A percentile compares a stretch with the other conserved stretches of the same genome.
These are phyloP conservation scores for Suillus paluster DNA, from an alignment of 768 basidiomycete genomes.

Conservation along the genomic window DNA sequence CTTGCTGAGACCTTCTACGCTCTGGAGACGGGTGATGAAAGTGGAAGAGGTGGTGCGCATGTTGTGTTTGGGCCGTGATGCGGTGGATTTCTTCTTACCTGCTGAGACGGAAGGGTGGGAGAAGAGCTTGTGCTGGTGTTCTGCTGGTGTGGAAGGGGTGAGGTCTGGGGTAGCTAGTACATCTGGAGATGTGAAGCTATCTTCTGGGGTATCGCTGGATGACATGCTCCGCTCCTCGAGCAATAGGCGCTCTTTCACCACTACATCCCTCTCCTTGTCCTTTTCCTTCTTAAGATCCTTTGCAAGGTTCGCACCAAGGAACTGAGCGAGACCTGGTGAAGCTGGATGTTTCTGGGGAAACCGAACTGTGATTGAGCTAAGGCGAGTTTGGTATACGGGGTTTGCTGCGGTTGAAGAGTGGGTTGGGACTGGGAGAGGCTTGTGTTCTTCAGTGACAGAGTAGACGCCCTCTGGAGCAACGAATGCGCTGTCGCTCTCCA, in stretches of 20 bases:
- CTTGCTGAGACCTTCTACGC: slow-evolving; percentile 74
- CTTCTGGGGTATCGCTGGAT: slow-evolving; percentile 81
- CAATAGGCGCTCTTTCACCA: slow-evolving; percentile 40
- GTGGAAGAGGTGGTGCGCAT: slow-evolving; percentile 90
- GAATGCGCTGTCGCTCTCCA: slow-evolving; percentile 86
- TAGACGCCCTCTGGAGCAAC: slow-evolving; percentile 92
- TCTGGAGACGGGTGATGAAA: slow-evolving; percentile 88
- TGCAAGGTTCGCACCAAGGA: slow-evolving; percentile 60
- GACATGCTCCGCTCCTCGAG: slow-evolving; percentile 73
- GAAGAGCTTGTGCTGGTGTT: slow-evolving; percentile 61
- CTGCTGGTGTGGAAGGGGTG: slow-evolving; percentile 28
- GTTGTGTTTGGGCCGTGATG: slow-evolving; percentile 84
- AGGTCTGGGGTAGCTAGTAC: slow-evolving; percentile 37
- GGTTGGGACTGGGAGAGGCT: slow-evolving; percentile 54
- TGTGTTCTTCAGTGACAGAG: slow-evolving; percentile 86
- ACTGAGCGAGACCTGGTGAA: slow-evolving; percentile 66
- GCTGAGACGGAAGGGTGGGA: slow-evolving; percentile 48
- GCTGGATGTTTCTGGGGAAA: slow-evolving; percentile 62
- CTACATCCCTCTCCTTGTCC: slow-evolving; percentile 42
- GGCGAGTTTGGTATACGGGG: slow-evolving; percentile 57
- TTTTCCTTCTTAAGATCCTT: slow-evolving; percentile 66
- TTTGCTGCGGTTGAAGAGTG: slow-evolving; percentile 37
- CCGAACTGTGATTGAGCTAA: slow-evolving; percentile 64
- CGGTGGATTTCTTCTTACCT: slow-evolving; percentile 64
- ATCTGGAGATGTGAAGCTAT: slow-evolving; percentile 49